A percentile compares a stretch with the other conserved stretches of the same genome.
Evolutionary conservation across 1,284 basidiomycete genomes (phyloP).

Genomic region (Ustilago curta): DNA sequence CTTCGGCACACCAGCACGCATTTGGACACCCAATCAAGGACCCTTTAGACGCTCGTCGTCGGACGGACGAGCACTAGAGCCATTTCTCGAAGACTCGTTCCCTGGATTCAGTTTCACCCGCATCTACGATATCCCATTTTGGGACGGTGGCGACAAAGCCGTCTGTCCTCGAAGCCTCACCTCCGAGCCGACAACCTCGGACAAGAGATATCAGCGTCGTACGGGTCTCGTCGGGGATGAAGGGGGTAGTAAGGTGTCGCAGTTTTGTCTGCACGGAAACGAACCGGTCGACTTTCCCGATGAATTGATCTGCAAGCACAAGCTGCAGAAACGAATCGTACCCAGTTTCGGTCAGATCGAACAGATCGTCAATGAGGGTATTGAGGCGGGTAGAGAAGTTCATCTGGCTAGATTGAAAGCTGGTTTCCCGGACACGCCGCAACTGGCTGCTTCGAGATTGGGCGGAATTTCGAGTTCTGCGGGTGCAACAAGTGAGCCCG

Average conservation of each 20-base stretch:
- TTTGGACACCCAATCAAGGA: constrained; percentile 32
- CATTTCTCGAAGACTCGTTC: constrained; percentile 14
- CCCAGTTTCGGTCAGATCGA: constrained; percentile 8
- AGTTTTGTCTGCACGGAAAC: constrained; percentile 31
- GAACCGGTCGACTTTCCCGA: constrained; percentile 8
- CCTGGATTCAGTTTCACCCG: constrained; percentile 21
- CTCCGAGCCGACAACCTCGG: not conserved
- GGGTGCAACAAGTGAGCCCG: too few species aligned
- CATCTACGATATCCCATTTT: constrained; percentile 25
- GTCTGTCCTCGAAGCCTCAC: constrained; percentile 7
- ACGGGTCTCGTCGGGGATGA: not conserved
- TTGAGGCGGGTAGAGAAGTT: constrained; percentile 5
- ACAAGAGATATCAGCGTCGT: not conserved
- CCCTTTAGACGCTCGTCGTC: constrained; percentile 14
- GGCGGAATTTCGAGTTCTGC: too few species aligned
- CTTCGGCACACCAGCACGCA: constrained; percentile 18
- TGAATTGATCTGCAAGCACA: not conserved
- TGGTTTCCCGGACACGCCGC: not conserved
- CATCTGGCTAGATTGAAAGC: not conserved
- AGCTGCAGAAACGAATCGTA: not conserved
- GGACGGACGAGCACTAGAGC: constrained; percentile 13
- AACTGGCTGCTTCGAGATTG: not conserved
- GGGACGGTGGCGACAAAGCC: constrained; percentile 33
- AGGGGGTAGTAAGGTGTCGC: not conserved
- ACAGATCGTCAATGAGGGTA: constrained; percentile 9